These are phyloP conservation scores for Wickerhamiella musiphila DNA, from an alignment of 805 yeast species.

Conservation along the genomic window DNA sequence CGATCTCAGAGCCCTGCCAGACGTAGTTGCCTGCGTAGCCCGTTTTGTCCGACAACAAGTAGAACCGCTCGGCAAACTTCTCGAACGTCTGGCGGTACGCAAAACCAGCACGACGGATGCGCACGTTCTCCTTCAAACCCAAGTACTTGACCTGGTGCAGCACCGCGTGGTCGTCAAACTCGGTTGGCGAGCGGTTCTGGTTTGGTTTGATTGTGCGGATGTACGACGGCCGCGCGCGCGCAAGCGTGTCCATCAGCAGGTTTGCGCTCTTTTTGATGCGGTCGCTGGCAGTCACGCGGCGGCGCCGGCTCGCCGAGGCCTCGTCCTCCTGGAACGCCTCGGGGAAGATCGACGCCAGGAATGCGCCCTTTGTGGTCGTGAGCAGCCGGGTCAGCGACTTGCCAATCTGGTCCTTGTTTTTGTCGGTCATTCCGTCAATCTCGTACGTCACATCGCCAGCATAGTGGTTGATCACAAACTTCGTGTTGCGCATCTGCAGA, in stretches of 20 bases:
- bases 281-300: conserved; percentile 94
- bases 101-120: conserved; percentile 96
- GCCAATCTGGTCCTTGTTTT: conserved; percentile 86
- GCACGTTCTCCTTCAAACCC: conserved; percentile 90
- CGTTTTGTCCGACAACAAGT: conserved; percentile 67
- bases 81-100: conserved; percentile 96
- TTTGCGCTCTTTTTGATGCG: conserved; percentile 88
- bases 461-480: conserved; percentile 84
- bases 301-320: conserved; percentile 39
- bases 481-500: conserved; percentile 73
- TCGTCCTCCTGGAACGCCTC: conserved; percentile 35
- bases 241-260: conserved; percentile 69
- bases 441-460: conserved; percentile 98
- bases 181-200: conserved; percentile 77
- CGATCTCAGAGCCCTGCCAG: conserved; percentile 42
- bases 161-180: conserved; percentile 76
- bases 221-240: conserved; percentile 86
- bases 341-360: conserved; percentile 45
- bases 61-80: conserved; percentile 87
- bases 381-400: conserved; percentile 73
- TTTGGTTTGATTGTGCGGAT: conserved; percentile 96
- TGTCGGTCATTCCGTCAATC: conserved; percentile 79
- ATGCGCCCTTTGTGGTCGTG: conserved; percentile 50
- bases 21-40: conserved; percentile 79
- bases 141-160: conserved; percentile 89